Base-by-base conservation (phyloP, 2,329 filamentous ascomycete genomes). In the Fusarium sp. region DNA sequence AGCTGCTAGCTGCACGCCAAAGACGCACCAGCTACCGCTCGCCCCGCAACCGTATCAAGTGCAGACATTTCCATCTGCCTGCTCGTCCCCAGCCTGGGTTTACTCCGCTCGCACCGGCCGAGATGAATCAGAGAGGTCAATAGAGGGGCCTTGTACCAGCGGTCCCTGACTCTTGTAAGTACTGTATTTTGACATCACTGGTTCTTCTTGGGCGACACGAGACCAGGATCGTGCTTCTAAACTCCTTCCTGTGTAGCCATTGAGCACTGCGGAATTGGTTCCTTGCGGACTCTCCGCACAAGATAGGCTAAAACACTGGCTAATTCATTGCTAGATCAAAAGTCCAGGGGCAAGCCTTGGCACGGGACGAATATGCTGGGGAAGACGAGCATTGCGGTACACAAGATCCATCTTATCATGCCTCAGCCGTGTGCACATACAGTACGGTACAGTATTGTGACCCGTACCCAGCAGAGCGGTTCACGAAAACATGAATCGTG, bases 51-150 rank as follows among this genome's bases (percentile, higher is more conserved):
- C 36, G 41, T 57, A 42, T 52, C 41, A 15, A 52, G 37, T 53
- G 21, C 32, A 57, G 42, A 36, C 39, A 52, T 31, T 48, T 46
- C 42, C 52, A 50, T 55, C 63, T 58, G 48, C 31, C 42, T 54
- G 54, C 54, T 53, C 49, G 49, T 53, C 36, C 45, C 51, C 48
- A 49, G 61, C 51, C 49, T 64, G 58, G 51, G 57, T 58, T 53
- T 55, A 46, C 46, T 60, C 57, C 49, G 46, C 53, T 49, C 58
- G 55, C 65, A 55, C 58, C 66, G 67, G 67, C 61, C 67, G 61
- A 69, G 63, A 68, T 51, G 46, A 45, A 44, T 54, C 52, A 25
- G 8, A 19, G 54, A 57, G 51, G 53, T 41, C 49, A 60, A 21
- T 6, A 59, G 48, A 65, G 54, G 44, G 29, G 49, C 49, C 44